These are phyloP conservation scores for Coffea eugenioides DNA, from an alignment of 257 asterid species.

Conservation along the genomic window DNA sequence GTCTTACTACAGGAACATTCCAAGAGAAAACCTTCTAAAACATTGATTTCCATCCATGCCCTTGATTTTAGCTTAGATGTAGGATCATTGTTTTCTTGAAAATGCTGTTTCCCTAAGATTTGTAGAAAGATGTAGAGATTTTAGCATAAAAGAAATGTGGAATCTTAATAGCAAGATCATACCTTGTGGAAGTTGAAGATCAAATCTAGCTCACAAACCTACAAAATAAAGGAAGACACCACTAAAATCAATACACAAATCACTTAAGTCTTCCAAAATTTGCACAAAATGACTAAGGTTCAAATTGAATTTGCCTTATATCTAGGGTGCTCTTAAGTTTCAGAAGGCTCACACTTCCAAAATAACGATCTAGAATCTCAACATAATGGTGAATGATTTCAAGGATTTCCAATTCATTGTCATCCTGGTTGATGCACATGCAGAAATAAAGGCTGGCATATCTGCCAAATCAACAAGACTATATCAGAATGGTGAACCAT, in stretches of 20 bases:
- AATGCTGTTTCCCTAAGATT: neutral
- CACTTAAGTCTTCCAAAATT: too few species aligned
- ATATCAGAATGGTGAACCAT: neutral
- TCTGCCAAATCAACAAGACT: constrained; percentile 35
- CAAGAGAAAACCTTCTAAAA: too few species aligned
- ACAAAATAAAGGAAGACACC: constrained; percentile 19
- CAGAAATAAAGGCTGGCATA: constrained; percentile 98
- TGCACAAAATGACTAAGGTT: too few species aligned
- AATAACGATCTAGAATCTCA: constrained; percentile 96
- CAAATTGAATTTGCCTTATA: too few species aligned
- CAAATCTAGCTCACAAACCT: constrained; percentile 96
- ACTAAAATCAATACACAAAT: neutral
- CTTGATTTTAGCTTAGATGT: neutral
- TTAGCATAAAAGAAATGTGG: too few species aligned
- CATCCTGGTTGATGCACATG: constrained; percentile 93
- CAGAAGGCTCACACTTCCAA: constrained; percentile 82
- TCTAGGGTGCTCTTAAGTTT: neutral
- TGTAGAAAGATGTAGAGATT: neutral
- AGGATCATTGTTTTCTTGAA: neutral
- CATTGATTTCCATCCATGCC: neutral
- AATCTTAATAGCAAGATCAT: constrained; percentile 20
- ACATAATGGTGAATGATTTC: constrained; percentile 93
- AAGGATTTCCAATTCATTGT: constrained; percentile 88
- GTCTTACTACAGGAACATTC: neutral
- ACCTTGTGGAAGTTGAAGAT: constrained; percentile 98